These are phyloP conservation scores for Pilasporangium apinafurcum DNA, from an alignment of 352 stramenopile species.

Conservation along the genomic window DNA sequence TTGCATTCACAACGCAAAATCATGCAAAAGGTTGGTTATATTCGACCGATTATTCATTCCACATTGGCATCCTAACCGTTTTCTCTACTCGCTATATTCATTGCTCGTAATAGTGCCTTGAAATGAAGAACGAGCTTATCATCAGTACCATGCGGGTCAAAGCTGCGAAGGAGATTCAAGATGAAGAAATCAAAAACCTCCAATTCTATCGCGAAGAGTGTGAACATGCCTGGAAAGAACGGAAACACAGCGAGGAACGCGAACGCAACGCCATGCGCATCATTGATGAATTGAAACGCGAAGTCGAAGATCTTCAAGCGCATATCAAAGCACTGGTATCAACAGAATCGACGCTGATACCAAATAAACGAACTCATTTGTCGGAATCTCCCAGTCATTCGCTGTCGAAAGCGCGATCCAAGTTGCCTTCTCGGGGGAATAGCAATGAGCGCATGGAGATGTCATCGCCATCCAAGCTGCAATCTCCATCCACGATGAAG, in stretches of 20 bases:
- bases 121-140: conserved; percentile 70
- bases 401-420: too few relatives aligned
- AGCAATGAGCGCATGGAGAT: too few relatives aligned
- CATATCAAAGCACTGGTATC: conserved; percentile 43
- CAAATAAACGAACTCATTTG: background rate
- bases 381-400: too few relatives aligned
- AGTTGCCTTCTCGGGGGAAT: too few relatives aligned
- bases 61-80: too few relatives aligned
- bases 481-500: too few relatives aligned
- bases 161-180: conserved; percentile 50
- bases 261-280: conserved; percentile 56
- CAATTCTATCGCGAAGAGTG: conserved; percentile 73
- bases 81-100: background rate
- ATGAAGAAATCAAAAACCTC: conserved; percentile 66
- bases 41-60: background rate
- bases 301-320: conserved; percentile 44
- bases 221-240: conserved; percentile 58
- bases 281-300: conserved; percentile 58
- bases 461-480: conserved; percentile 5
- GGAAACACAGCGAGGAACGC: conserved; percentile 41
- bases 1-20: conserved; percentile 42
- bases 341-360: conserved; percentile 1
- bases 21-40: conserved; percentile 38
- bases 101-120: conserved; percentile 19
- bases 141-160: conserved; percentile 46